Evolutionary conservation across 148 eudicot genomes (phyloP).

Genomic region (Linanthus parryae): DNA sequence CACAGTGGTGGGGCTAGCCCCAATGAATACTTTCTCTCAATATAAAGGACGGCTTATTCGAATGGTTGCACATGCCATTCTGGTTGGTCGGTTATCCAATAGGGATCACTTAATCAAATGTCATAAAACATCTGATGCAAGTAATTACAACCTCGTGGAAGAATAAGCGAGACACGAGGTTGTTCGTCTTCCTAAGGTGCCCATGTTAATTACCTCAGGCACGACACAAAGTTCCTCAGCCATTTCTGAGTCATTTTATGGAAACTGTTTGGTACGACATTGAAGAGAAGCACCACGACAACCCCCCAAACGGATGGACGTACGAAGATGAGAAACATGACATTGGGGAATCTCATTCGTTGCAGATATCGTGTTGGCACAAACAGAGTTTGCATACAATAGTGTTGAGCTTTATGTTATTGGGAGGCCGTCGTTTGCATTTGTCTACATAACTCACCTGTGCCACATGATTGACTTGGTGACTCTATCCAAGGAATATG

Average conservation of each 20-base stretch:
- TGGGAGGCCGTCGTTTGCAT: neutral
- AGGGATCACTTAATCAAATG: too few relatives aligned
- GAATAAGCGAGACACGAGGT: neutral
- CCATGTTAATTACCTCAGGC: neutral
- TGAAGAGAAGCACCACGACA: neutral
- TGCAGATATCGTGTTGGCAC: too few relatives aligned
- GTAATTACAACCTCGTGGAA: neutral
- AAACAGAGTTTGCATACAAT: constrained; percentile 2
- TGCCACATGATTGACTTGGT: neutral
- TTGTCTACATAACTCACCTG: neutral
- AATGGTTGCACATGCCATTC: too few relatives aligned
- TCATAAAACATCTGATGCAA: neutral
- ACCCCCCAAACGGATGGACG: neutral
- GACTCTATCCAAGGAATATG: neutral
- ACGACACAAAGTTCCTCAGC: neutral
- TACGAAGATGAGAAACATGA: neutral
- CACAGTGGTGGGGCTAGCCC: too few relatives aligned
- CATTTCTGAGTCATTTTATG: neutral
- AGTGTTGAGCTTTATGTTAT: neutral
- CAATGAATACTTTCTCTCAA: too few relatives aligned
- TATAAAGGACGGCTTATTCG: too few relatives aligned
- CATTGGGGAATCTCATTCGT: constrained; percentile 1
- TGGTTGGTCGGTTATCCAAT: too few relatives aligned
- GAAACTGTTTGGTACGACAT: neutral
- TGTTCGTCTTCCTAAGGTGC: neutral